Conservation (phyloP, 768 basidiomycete genomes). For the Gloeopeniophorella convolvens region DNA sequence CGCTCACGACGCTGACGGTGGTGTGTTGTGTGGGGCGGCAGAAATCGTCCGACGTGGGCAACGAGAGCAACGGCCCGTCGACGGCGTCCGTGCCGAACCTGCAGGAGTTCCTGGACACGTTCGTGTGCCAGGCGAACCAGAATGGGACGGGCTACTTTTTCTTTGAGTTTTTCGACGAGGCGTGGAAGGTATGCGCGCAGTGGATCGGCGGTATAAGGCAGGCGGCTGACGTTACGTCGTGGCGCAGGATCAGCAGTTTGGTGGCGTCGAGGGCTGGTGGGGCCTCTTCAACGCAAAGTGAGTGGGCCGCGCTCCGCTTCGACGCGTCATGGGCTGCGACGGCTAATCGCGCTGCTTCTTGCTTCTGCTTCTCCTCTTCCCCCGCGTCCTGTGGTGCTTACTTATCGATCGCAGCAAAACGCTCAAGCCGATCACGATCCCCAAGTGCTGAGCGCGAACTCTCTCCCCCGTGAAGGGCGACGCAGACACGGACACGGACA, state of each 20-base stretch:
- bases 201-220: not conserved
- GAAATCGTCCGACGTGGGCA: constrained; percentile 53
- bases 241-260: constrained; percentile 50
- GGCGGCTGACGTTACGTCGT: not conserved
- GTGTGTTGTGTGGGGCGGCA: constrained; percentile 22
- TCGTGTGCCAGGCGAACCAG: constrained; percentile 78
- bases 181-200: constrained; percentile 55
- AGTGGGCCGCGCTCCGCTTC: too few species aligned
- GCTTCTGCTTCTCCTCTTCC: too few species aligned
- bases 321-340: too few species aligned
- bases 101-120: constrained; percentile 81
- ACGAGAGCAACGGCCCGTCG: constrained; percentile 63
- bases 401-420: constrained; percentile 43
- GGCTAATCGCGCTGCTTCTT: too few species aligned
- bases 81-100: constrained; percentile 53
- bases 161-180: constrained; percentile 78
- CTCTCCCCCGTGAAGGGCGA: not conserved
- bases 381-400: constrained; percentile 15
- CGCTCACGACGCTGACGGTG: not conserved
- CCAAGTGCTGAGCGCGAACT: constrained; percentile 38
- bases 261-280: constrained; percentile 77
- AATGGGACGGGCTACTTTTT: constrained; percentile 86
- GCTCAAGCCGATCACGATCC: constrained; percentile 66
- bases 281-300: constrained; percentile 59
- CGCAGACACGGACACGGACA: constrained; percentile 2